Evolutionary conservation across 2,329 filamentous ascomycete genomes (phyloP), one percentile per base, ranked within the genome.

Genomic region (Lasiodiplodia citricola): DNA sequence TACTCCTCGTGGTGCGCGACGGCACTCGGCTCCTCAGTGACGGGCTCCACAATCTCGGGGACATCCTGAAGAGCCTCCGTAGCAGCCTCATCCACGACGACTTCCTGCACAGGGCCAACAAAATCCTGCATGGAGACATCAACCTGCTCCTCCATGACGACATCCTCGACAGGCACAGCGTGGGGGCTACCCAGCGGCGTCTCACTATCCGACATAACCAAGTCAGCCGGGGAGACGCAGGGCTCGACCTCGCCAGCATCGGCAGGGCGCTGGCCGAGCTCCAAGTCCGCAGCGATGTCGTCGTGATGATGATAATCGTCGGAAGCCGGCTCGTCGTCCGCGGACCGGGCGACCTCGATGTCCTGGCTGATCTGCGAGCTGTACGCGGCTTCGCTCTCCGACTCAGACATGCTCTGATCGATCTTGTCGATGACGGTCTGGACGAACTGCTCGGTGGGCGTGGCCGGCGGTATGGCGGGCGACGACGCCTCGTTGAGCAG

Each of bases 371-470:
- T 2, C 31, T 68, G 4, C 35, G 23, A 23, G 35, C 6, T 37
- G 21, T 16, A 2, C 21, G 5, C 31, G 16, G 18, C 37, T 7
- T 44, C 56, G 18, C 50, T 54, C 35, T 62, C 56, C 2, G 66
- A 38, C 31, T 68, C 67, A 1, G 52, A 41, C 28, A 68, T 57
- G n/a, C 60, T 62, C n/a, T 64, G 52, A 16, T 68, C 67, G 14
- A 68, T 41, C 13, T 65, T 65, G 31, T 65, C 67, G 28, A 68
- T 68, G 50, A 68, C 67, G 7, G 44, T 52, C 51, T 65, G 28
- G 18, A 68, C 54, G 11, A 68, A 58, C 28, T 68, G 67, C 38
- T 68, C 67, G 4, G 67, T 68, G 0, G 67, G 67, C 16, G 67
- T 68, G 11, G 58, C 21, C 1, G 67, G 51, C 2, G 31, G 38